Percentiles rank a stretch among this genome's conserved stretches.
phyloP scores from a whole-genome alignment of 1,284 basidiomycete genomes.

The Chalciporus sp. region DNA sequence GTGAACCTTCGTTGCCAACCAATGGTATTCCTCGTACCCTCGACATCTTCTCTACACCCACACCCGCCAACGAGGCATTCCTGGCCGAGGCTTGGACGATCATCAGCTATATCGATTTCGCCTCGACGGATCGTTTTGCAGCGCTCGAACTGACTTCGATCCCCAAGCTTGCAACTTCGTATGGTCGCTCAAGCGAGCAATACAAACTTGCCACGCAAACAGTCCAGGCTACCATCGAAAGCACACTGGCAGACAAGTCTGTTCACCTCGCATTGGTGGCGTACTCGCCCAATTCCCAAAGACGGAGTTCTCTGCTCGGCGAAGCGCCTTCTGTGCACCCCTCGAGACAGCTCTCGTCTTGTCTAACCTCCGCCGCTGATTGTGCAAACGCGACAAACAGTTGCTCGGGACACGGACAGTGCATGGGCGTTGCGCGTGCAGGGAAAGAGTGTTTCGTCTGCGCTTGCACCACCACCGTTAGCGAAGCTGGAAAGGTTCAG shows the following conservation, averaged over 20 bases:
- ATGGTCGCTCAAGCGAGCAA: constrained; percentile 55
- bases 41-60: constrained; percentile 44
- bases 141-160: constrained; percentile 61
- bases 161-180: constrained; percentile 44
- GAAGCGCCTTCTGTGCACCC: constrained; percentile 51
- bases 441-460: constrained; percentile 76
- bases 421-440: constrained; percentile 58
- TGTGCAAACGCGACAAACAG: constrained; percentile 64
- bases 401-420: constrained; percentile 74
- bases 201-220: constrained; percentile 49
- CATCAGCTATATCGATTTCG: constrained; percentile 52
- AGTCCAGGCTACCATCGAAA: constrained; percentile 47
- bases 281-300: constrained; percentile 36
- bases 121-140: constrained; percentile 50
- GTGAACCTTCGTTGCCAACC: constrained; percentile 27
- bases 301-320: constrained; percentile 42
- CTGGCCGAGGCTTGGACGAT: constrained; percentile 47
- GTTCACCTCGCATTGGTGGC: constrained; percentile 58
- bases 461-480: constrained; percentile 57
- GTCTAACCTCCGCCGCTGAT: constrained; percentile 53
- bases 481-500: constrained; percentile 53
- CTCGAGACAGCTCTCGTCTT: constrained; percentile 63
- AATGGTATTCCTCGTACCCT: constrained; percentile 39
- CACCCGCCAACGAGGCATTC: constrained; percentile 42
- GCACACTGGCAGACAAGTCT: constrained; percentile 39